A percentile compares a stretch with the other conserved stretches of the same genome.
Evolutionary conservation across 106 monocot genomes (phyloP).

Genomic region (Hemerocallis citrina): DNA sequence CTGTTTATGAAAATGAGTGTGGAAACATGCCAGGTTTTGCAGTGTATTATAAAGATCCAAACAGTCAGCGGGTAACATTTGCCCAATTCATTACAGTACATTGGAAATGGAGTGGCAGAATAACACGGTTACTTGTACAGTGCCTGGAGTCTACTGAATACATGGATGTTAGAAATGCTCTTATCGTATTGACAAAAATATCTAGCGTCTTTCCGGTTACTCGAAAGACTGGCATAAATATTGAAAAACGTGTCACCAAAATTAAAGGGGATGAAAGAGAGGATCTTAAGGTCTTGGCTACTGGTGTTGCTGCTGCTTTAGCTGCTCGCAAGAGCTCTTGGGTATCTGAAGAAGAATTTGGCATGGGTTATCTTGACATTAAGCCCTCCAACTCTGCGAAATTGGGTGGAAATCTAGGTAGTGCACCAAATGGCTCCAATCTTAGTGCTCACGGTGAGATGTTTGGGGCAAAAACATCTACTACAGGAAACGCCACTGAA

Average conservation of each 20-base stretch:
- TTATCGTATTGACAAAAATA: slow-evolving; percentile 89
- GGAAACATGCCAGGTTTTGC: slow-evolving; percentile 98
- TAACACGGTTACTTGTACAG: slow-evolving; percentile 73
- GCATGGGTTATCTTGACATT: slow-evolving; percentile 77
- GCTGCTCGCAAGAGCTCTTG: slow-evolving; percentile 96
- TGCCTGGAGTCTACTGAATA: slow-evolving; percentile 94
- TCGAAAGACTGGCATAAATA: slow-evolving; percentile 76
- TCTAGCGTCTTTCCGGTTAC: slow-evolving; percentile 93
- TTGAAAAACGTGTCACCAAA: slow-evolving; percentile 91
- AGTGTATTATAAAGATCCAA: slow-evolving; percentile 71
- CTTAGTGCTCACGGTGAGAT: slow-evolving; percentile 10
- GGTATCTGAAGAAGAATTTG: slow-evolving; percentile 95
- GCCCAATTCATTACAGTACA: slow-evolving; percentile 77
- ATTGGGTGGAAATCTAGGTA: slow-evolving; percentile 19
- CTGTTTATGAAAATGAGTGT: slow-evolving; percentile 93
- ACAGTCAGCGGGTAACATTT: slow-evolving; percentile 85
- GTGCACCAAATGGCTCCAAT: slow-evolving; percentile 18
- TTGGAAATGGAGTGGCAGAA: slow-evolving; percentile 79
- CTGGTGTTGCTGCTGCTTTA: slow-evolving; percentile 92
- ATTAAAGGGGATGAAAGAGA: slow-evolving; percentile 93
- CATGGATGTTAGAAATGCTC: slow-evolving; percentile 92
- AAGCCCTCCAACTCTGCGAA: slow-evolving; percentile 56
- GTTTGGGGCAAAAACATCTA: slow-evolving; percentile 16
- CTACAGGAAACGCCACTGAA: slow-evolving; percentile 19
- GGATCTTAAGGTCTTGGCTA: slow-evolving; percentile 95